phyloP scores from a whole-genome alignment of 139 green algal genomes.

The Chlorella sp. region DNA sequence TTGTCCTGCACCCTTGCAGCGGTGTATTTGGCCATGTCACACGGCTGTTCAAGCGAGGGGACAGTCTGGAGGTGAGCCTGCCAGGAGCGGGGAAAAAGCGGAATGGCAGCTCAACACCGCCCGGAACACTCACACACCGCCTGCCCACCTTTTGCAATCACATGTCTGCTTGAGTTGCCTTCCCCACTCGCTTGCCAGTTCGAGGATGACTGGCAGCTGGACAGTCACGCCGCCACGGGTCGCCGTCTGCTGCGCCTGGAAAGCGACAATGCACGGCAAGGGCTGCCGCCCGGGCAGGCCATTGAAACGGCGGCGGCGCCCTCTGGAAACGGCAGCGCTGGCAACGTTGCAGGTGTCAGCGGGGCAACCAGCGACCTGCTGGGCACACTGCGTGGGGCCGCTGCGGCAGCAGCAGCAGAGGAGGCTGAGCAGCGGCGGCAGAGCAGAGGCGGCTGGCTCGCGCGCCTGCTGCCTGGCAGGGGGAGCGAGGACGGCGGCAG shows the following conservation, averaged over 20 bases:
- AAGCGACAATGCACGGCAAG: constrained; percentile 32
- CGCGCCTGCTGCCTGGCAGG: constrained; percentile 15
- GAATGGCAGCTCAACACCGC: too few relatives aligned
- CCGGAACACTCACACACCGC: too few relatives aligned
- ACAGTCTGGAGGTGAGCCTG: not conserved
- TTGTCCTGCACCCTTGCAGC: not conserved
- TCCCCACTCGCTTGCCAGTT: constrained; percentile 35
- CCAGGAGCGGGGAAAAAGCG: too few relatives aligned
- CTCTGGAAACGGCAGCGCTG: not conserved
- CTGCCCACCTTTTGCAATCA: not conserved
- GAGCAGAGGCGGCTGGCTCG: not conserved
- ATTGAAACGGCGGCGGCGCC: constrained; percentile 1
- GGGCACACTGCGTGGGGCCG: not conserved
- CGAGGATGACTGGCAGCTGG: constrained; percentile 60
- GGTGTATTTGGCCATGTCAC: constrained; percentile 6
- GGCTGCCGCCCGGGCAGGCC: constrained; percentile 34
- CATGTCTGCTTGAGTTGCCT: not conserved
- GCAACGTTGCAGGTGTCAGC: not conserved
- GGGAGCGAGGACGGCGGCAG: not conserved
- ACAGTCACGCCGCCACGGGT: constrained; percentile 31
- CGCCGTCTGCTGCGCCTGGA: constrained; percentile 47
- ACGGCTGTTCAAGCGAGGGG: constrained; percentile 44
- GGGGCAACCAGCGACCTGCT: not conserved
- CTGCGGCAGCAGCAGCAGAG: constrained; percentile 14
- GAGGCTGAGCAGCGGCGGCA: not conserved